phyloP scores from a whole-genome alignment of 768 basidiomycete genomes.

The Termitomyces heimii region DNA sequence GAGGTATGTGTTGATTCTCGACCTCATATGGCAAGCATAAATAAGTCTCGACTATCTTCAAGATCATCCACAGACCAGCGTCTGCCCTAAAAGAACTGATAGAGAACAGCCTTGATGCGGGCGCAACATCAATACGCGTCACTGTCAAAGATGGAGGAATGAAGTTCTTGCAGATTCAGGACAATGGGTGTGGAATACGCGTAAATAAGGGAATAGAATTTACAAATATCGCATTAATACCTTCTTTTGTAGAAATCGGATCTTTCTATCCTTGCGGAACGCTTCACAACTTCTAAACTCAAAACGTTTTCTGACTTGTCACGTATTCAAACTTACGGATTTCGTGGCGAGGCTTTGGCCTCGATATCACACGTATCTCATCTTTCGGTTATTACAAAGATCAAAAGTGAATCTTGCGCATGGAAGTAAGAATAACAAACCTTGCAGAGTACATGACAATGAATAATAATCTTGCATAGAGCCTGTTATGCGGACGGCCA shows the following conservation, averaged over 20 bases:
- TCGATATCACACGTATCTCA: constrained; percentile 94
- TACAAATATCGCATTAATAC: background rate
- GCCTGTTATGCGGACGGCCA: constrained; percentile 78
- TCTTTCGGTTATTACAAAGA: constrained; percentile 88
- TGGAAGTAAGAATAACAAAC: constrained; percentile 73
- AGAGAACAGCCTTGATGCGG: constrained; percentile 95
- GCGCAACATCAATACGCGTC: constrained; percentile 78
- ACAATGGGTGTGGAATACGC: constrained; percentile 93
- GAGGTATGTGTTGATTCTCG: constrained; percentile 35
- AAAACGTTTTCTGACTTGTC: constrained; percentile 81
- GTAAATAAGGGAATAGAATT: constrained; percentile 32
- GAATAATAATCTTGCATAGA: constrained; percentile 31
- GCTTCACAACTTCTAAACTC: constrained; percentile 95
- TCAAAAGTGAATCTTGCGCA: constrained; percentile 71
- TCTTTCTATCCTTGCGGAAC: constrained; percentile 84
- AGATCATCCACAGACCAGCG: constrained; percentile 58
- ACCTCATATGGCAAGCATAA: background rate
- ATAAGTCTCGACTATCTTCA: background rate
- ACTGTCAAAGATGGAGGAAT: constrained; percentile 93
- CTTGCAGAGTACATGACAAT: background rate
- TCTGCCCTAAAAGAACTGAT: constrained; percentile 95
- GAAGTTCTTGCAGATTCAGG: constrained; percentile 92
- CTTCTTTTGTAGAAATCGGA: constrained; percentile 62
- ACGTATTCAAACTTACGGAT: constrained; percentile 87
- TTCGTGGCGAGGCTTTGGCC: constrained; percentile 94